These are phyloP conservation scores for Maudiozyma serrabonitensis DNA, from an alignment of 805 yeast genomes.

Conservation along the genomic window DNA sequence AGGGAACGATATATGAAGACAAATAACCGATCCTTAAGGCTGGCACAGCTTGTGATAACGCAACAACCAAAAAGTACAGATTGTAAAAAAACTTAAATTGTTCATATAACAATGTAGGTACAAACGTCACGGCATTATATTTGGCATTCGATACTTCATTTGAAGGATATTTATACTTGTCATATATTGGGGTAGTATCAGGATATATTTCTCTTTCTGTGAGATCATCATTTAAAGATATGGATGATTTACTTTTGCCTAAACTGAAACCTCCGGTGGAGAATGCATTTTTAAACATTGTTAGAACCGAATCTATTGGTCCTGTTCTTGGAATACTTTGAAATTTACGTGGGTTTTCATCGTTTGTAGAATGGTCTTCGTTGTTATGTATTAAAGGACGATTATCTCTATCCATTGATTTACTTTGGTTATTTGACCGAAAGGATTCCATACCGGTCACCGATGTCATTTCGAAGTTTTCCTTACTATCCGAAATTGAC, in stretches of 20 bases:
- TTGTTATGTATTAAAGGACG: conserved; percentile 11
- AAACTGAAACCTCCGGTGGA: conserved; percentile 3
- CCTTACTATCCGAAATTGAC: conserved; percentile 2
- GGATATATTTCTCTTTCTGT: conserved; percentile 36
- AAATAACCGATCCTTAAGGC: conserved; percentile 86
- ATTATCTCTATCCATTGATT: conserved; percentile 14
- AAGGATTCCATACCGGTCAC: conserved; percentile 7
- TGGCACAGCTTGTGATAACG: conserved; percentile 86
- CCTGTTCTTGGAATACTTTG: conserved; percentile 1
- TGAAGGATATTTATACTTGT: conserved; percentile 37
- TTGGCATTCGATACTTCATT: conserved; percentile 92
- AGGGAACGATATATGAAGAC: conserved; percentile 86
- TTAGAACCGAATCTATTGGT: background rate
- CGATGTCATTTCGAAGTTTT: conserved; percentile 24
- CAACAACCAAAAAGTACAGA: conserved; percentile 82
- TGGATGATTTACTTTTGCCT: conserved; percentile 4
- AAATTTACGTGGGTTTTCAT: background rate
- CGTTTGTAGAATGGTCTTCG: background rate
- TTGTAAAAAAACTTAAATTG: conserved; percentile 97
- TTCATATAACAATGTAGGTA: conserved; percentile 84
- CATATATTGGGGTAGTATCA: conserved; percentile 31
- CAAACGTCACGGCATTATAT: conserved; percentile 76
- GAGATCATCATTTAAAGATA: conserved; percentile 19
- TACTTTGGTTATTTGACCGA: conserved; percentile 4
- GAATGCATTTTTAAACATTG: conserved; percentile 2